Conservation (phyloP, 2,329 filamentous ascomycete species). For the Cladophialophora chaetospira region DNA sequence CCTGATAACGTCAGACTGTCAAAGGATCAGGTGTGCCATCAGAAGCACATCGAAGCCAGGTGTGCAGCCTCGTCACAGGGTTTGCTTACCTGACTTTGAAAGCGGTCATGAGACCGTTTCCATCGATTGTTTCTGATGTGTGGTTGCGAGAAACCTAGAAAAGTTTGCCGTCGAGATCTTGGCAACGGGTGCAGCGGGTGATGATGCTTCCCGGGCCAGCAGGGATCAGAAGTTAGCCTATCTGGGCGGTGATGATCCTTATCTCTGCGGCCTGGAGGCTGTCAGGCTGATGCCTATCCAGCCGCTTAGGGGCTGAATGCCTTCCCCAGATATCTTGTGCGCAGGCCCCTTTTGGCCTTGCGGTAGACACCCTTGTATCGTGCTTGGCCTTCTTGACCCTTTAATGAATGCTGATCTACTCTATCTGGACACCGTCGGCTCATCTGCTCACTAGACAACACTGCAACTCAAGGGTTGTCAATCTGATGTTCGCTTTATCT, state of each 20-base stretch:
- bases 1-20: background rate
- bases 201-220: background rate
- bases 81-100: background rate
- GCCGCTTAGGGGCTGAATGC: background rate
- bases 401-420: background rate
- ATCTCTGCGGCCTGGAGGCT: background rate
- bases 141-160: slow-evolving; percentile 3
- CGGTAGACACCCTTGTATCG: background rate
- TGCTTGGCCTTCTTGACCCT: background rate
- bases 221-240: background rate
- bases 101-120: background rate
- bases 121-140: slow-evolving; percentile 1
- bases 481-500: background rate
- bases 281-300: slow-evolving; percentile 1
- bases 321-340: slow-evolving; percentile 4
- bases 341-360: background rate
- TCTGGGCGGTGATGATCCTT: too few species aligned
- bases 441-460: background rate
- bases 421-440: slow-evolving; percentile 1
- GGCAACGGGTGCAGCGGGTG: background rate
- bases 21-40: background rate
- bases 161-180: background rate
- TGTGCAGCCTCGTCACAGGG: background rate
- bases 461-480: background rate
- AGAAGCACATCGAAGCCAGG: background rate